Evolutionary conservation across 2,329 filamentous ascomycete genomes (phyloP).

Genomic region (Capronia coronata): DNA sequence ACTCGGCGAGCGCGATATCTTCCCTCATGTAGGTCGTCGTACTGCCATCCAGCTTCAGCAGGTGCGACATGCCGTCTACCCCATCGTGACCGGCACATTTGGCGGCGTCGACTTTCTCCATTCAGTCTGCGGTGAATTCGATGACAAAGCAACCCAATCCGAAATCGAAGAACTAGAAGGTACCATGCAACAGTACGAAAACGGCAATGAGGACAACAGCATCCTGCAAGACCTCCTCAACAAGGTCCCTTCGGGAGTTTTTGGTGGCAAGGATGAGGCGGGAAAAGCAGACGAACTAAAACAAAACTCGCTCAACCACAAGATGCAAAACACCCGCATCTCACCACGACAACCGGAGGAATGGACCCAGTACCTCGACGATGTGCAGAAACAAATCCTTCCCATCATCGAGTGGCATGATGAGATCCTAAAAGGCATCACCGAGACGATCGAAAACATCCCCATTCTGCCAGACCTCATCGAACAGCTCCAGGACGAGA

Average conservation of each 20-base stretch:
- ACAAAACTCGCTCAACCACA: conserved; percentile 63
- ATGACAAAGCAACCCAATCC: conserved; percentile 84
- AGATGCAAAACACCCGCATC: conserved; percentile 67
- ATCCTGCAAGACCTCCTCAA: conserved; percentile 71
- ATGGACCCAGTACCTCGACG: conserved; percentile 68
- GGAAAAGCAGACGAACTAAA: conserved; percentile 73
- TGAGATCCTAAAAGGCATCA: conserved; percentile 72
- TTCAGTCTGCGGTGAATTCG: conserved; percentile 71
- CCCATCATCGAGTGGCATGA: conserved; percentile 89
- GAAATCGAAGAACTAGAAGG: conserved; percentile 84
- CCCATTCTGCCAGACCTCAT: conserved; percentile 77
- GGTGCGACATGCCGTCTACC: conserved; percentile 62
- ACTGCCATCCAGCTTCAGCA: conserved; percentile 66
- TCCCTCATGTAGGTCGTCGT: conserved; percentile 75
- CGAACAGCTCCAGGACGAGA: conserved; percentile 78
- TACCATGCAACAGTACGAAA: conserved; percentile 59
- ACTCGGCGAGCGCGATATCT: conserved; percentile 70
- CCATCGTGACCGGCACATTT: conserved; percentile 84
- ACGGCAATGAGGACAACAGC: conserved; percentile 53
- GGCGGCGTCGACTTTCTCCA: conserved; percentile 92
- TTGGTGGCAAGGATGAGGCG: conserved; percentile 68
- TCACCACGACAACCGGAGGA: conserved; percentile 76
- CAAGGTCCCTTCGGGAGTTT: conserved; percentile 73
- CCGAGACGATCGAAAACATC: conserved; percentile 72
- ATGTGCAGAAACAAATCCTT: conserved; percentile 72